A percentile compares a stretch with the other conserved stretches of the same genome.
Evolutionary conservation across 2,329 filamentous ascomycete species (phyloP).

Genomic region (Penicillium sp.): DNA sequence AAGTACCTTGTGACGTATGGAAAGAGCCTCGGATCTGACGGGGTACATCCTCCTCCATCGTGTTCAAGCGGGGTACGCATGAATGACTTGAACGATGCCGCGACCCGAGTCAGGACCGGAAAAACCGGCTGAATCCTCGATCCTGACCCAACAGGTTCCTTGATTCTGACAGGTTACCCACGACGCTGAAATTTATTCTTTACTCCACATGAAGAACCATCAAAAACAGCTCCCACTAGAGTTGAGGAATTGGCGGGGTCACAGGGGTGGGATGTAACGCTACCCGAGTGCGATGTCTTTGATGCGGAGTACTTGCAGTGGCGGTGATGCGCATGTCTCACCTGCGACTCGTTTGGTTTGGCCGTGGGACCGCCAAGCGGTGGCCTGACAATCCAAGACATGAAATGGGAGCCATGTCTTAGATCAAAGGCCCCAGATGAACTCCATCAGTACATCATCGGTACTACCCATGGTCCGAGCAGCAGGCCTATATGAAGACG

Average conservation of each 20-base stretch:
- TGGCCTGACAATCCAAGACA: conserved; percentile 20
- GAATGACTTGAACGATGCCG: background rate
- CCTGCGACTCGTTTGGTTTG: conserved; percentile 15
- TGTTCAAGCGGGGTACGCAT: conserved; percentile 4
- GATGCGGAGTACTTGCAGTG: conserved; percentile 16
- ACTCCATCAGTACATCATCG: conserved; percentile 9
- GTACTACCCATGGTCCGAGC: conserved; percentile 1
- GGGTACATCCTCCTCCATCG: background rate
- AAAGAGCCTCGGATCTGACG: background rate
- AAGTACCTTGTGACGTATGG: background rate
- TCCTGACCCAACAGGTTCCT: conserved; percentile 3
- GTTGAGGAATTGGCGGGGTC: conserved; percentile 6
- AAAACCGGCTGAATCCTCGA: conserved; percentile 7
- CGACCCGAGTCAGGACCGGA: conserved; percentile 3
- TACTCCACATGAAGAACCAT: conserved; percentile 6
- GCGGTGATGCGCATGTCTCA: conserved; percentile 24
- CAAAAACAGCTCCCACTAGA: conserved; percentile 4
- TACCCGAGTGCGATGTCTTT: conserved; percentile 7
- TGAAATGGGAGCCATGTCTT: conserved; percentile 19
- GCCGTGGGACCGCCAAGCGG: conserved; percentile 1
- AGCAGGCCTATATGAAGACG: conserved; percentile 18
- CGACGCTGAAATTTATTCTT: conserved; percentile 7
- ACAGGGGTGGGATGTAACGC: conserved; percentile 14
- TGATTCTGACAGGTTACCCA: conserved; percentile 1
- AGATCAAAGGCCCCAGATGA: conserved; percentile 7